phyloP scores from a whole-genome alignment of 2,329 filamentous ascomycete species.

The Epichloe aotearoae region DNA sequence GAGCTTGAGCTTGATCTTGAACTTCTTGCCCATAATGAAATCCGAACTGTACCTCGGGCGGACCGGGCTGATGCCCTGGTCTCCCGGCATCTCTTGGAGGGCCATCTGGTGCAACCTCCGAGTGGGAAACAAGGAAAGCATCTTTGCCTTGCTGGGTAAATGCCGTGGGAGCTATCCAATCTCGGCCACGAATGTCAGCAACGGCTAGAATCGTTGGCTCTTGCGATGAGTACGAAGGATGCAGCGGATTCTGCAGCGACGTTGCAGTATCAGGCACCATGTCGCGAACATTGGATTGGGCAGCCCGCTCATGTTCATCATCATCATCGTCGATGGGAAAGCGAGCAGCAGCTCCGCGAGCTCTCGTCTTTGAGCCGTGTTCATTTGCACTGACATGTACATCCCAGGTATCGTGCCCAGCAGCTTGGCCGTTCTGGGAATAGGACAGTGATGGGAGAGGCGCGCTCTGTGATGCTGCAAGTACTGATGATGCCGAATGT shows the following conservation, averaged over 20 bases:
- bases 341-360: slow-evolving; percentile 18
- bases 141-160: neutral
- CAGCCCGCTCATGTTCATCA: neutral
- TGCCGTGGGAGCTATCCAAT: neutral
- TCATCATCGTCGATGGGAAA: slow-evolving; percentile 19
- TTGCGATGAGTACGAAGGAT: neutral
- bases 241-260: neutral
- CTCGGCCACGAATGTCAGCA: neutral
- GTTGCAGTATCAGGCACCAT: neutral
- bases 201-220: neutral
- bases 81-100: neutral
- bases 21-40: neutral
- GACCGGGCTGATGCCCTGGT: neutral
- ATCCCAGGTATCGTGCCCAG: neutral
- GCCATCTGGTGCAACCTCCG: neutral
- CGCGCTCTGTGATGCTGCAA: neutral
- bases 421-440: neutral
- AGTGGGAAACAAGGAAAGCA: neutral
- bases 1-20: neutral
- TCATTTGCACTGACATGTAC: neutral
- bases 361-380: slow-evolving; percentile 15
- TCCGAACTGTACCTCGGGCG: neutral
- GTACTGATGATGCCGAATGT: neutral
- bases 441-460: neutral
- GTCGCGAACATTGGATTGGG: neutral